Evolutionary conservation across 441 rosid species (phyloP), one percentile per base, ranked within the genome.

Genomic region (Brassica hybrid): DNA sequence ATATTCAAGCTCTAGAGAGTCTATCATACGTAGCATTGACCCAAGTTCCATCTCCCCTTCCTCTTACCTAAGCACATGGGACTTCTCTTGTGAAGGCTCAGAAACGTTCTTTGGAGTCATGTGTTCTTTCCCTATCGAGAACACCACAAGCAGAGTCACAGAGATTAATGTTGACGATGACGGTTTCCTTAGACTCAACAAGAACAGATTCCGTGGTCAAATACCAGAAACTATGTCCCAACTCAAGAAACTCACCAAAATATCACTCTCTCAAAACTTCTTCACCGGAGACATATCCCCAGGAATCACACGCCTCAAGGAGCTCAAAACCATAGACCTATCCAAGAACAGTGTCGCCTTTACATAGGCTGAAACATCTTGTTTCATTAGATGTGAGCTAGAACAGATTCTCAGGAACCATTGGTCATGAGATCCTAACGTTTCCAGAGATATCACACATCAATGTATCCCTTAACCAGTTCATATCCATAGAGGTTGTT

Each of bases 171-270:
- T 90, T 6, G 92, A 90, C 66, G 76, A 82, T 16, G 76, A 68
- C 0, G 86, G 88, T 11, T 87, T 76, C 54, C 85, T 87, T 10
- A 65, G 79, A 59, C 77, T 86, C 12, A 79, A 83, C 81, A 70
- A 18, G 36, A 88, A 86, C 79, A 78, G 79, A 18, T 88, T 88
- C 72, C 76, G 92, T 1, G 92, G 90, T 17, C 88, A 92, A 0
- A 71, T 90, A 45, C 92, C 91, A 1, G 83, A 82, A 17, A 19
- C 84, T 81, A 70, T 86, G 50, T 76, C 48, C 71, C 81, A 77
- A n/a, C 87, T 90, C 21, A 78, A 59, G 73, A 85, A 84, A 80
- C 84, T 88, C 65, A 74, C 81, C 70, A 79, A 71, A 57, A 71
- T 88, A 17, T 75, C 80, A 11, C 11, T 86, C 64, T 45, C 87